Percentiles rank a stretch among this genome's conserved stretches.
phyloP scores from a whole-genome alignment of 2,329 filamentous ascomycete species.

The Thermothelomyces thermophilus region DNA sequence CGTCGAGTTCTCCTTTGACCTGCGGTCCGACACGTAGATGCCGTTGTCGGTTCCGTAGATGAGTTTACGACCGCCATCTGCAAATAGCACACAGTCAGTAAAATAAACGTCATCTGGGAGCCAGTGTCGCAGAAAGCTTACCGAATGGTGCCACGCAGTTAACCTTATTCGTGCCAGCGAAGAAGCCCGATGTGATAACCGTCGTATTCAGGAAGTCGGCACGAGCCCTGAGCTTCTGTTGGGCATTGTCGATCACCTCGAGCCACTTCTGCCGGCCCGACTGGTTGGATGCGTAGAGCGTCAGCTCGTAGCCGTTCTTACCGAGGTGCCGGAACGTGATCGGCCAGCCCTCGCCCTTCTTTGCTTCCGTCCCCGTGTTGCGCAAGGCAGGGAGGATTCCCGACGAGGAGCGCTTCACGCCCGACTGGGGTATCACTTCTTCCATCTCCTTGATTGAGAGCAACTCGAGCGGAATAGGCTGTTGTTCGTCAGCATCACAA shows the following conservation, averaged over 20 bases:
- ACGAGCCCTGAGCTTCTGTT: conserved; percentile 77
- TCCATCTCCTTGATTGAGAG: conserved; percentile 96
- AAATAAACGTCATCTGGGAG: not conserved
- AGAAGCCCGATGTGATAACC: conserved; percentile 53
- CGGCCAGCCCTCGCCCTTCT: conserved; percentile 71
- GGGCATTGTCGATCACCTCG: conserved; percentile 86
- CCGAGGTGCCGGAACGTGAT: conserved; percentile 96
- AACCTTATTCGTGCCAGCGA: conserved; percentile 66
- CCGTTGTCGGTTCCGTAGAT: conserved; percentile 92
- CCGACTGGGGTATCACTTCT: conserved; percentile 76
- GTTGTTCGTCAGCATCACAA: conserved; percentile 21
- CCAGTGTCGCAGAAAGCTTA: conserved; percentile 37
- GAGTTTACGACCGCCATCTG: conserved; percentile 89
- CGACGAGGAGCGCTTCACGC: conserved; percentile 81
- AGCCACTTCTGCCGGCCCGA: conserved; percentile 93
- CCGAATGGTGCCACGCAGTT: conserved; percentile 92
- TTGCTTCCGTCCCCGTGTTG: conserved; percentile 45
- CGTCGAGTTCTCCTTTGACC: conserved; percentile 67
- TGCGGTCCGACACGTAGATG: conserved; percentile 86
- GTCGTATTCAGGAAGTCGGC: conserved; percentile 84
- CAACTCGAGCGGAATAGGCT: conserved; percentile 90
- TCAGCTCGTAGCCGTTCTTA: conserved; percentile 89
- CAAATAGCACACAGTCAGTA: conserved; percentile 20
- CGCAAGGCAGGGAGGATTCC: conserved; percentile 62
- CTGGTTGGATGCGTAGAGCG: conserved; percentile 78